A percentile compares a stretch with the other conserved stretches of the same genome.
Evolutionary conservation across 176 grass and related monocot species (phyloP).

Genomic region (Zea luxurians): DNA sequence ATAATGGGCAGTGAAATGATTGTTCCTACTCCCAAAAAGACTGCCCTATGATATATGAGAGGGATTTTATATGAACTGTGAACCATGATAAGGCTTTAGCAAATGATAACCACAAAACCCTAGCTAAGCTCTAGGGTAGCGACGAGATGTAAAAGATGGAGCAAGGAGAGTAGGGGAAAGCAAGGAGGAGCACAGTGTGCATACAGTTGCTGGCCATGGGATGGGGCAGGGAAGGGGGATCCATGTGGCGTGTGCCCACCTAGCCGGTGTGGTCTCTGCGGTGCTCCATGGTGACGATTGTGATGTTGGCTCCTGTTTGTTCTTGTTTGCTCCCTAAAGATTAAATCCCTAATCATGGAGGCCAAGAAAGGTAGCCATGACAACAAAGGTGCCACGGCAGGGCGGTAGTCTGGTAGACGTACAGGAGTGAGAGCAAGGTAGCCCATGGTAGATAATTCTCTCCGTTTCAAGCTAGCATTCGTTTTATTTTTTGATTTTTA

Average conservation of each 20-base stretch:
- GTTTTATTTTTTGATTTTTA: too few species aligned
- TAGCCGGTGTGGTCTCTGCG: not conserved
- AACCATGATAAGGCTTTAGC: not conserved
- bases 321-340: constrained; percentile 40
- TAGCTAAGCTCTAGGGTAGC: constrained; percentile 6
- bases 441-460: not conserved
- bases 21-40: not conserved
- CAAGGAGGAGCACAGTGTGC: not conserved
- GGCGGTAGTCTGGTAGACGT: not conserved
- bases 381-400: not conserved
- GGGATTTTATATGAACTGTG: not conserved
- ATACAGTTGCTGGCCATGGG: constrained; percentile 6
- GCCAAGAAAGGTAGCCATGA: constrained; percentile 46
- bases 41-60: not conserved
- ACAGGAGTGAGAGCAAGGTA: not conserved
- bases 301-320: constrained; percentile 49
- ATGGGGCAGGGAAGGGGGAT: not conserved
- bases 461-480: too few species aligned
- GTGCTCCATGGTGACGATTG: constrained; percentile 46
- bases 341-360: constrained; percentile 49
- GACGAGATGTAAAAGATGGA: not conserved
- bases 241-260: constrained; percentile 32
- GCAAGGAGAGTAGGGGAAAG: not conserved
- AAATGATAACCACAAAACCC: constrained; percentile 22
- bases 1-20: not conserved